Base-by-base conservation (phyloP, 352 stramenopile genomes). In the Pythium sp. region DNA sequence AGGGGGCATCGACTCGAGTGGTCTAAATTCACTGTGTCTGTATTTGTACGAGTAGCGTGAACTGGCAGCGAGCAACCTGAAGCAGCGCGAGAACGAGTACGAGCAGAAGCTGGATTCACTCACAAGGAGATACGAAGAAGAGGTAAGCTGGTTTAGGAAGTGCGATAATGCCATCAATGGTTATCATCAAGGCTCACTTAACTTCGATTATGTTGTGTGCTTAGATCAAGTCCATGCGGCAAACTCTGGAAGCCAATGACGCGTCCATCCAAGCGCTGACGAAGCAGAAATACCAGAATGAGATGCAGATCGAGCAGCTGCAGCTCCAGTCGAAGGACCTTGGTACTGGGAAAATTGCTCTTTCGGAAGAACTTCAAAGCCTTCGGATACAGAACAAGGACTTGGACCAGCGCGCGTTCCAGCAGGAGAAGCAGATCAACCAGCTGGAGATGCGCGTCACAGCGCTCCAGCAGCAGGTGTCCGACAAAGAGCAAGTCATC, bases 341-440 rank as follows among this genome's bases (percentile, higher is more conserved):
- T 5, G 74, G 64, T 20, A 78, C 79, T 15, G 72, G 74, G 11
- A 91, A 80, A 57, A 76, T 62, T 46, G 47, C 61, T 1, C 63
- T 91, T 0, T 71, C 68, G 3, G 72, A 72, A 5, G 84, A 94
- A 62, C 58, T 95, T 12, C 77, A 86, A 41, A 64, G 73, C 15
- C 56, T 95, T 8, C 84, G 86, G 22, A 68, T 64, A 18, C 70
- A 92, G 47, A 95, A 94, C 68, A 94, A 95, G 68, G 65, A 79
- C n/a, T 69, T 95, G n/a, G 87, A 95, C 60, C 80, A 93, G 59
- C 82, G 84, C 7, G 73, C 80, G 0, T 95, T 95, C 58, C 72
- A 91, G 51, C 86, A 94, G 63, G 89, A 96, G 53, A 97, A 97
- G 43, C 74, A 87, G 65, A 81, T 93, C 41, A 93, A 86, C 54